Base-by-base conservation (phyloP, 805 yeast genomes). In the Hanseniaspora singularis region DNA sequence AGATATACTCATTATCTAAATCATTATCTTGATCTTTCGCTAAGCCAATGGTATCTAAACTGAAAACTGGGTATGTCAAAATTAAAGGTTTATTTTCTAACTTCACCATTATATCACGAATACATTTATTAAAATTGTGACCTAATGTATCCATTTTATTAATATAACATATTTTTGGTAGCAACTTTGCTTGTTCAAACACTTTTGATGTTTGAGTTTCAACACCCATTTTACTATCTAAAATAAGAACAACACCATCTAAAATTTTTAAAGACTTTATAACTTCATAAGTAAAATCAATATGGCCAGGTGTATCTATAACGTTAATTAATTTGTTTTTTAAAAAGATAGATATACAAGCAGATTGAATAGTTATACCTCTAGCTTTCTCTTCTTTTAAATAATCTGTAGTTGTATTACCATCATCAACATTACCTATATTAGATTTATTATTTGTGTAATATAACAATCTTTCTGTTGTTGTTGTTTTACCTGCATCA, bases 201-300 rank as follows among this genome's bases (percentile, higher is more conserved):
- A 92, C 97, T 57, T 87, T 89, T 59, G 88, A 96, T 0, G 98
- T 89, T 62, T 92, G 97, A 0, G 97, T 92, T 60, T 92, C 98
- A 1, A 92, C 98, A 11, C 98, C 98, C 2, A 96, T 96, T 8
- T 89, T 97, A 1, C 84, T 95, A 65, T 92, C 98, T 44, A 92
- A 64, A 9, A 92, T 83, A 0, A 95, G 81, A 7, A 92, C 94
- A 1, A 89, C 94, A 3, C 97, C 96, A 64, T 92, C 98, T 9
- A 92, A 66, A 1, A 92, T 96, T 51, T 96, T 72, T 49, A 92
- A 69, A 0, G 97, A 80, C 48, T 96, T 67, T 1, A 77, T 83
- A 4, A 92, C 98, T 63, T 92, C 98, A 61, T 88, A 92, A 0
- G 94, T 83, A 61, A 92, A 92, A 64, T 92, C 98, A 0, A 95